These are phyloP conservation scores for Conringia planisiliqua DNA, from an alignment of 345 rosid species.

Conservation along the genomic window DNA sequence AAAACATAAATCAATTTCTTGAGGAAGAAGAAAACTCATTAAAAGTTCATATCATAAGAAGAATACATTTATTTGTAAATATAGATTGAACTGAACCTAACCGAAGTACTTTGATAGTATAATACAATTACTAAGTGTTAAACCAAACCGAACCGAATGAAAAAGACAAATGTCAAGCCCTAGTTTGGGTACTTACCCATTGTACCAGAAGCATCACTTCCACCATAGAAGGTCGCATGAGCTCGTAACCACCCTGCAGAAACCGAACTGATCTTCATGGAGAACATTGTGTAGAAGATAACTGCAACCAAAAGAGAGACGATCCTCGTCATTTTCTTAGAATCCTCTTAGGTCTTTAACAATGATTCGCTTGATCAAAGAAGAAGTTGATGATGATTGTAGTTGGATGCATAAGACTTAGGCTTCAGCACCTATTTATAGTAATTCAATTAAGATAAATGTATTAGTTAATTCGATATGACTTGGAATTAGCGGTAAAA, in stretches of 20 bases:
- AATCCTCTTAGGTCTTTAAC: background rate
- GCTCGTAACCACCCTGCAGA: conserved; percentile 28
- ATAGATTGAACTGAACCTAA: background rate
- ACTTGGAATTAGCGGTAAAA: conserved; percentile 21
- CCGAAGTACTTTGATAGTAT: background rate
- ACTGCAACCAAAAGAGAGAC: conserved; percentile 16
- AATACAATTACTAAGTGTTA: background rate
- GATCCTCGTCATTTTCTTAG: conserved; percentile 31
- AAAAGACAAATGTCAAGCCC: background rate
- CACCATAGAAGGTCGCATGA: conserved; percentile 17
- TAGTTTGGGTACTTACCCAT: background rate
- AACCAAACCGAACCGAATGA: background rate
- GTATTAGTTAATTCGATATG: conserved; percentile 6
- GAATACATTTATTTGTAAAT: background rate
- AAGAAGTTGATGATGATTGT: conserved; percentile 8
- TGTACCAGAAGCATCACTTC: conserved; percentile 13
- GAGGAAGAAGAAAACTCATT: background rate
- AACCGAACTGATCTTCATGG: conserved; percentile 24
- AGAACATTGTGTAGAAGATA: conserved; percentile 32
- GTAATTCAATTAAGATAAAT: background rate
- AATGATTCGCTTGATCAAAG: background rate
- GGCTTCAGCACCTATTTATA: conserved; percentile 39
- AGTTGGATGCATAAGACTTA: conserved; percentile 19
- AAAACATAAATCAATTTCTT: conserved; percentile 2
- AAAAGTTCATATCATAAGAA: background rate